A percentile compares a stretch with the other conserved stretches of the same genome.
These are phyloP conservation scores for Croton setiger DNA, from an alignment of 441 rosid species.

Conservation along the genomic window DNA sequence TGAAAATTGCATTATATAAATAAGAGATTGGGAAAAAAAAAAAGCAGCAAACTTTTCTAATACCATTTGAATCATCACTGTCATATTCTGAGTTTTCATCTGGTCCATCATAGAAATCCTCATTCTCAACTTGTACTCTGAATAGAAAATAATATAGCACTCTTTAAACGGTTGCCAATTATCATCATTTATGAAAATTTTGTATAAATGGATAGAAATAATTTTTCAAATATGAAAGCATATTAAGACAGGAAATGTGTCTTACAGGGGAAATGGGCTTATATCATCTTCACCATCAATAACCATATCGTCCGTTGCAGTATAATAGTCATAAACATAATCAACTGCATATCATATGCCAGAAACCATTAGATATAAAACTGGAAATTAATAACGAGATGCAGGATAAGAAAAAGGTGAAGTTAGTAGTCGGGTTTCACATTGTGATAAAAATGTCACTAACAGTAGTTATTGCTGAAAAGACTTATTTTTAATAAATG, in stretches of 20 bases:
- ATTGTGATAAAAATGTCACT: neutral
- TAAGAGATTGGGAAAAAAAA: too few species aligned
- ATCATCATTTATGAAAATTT: neutral
- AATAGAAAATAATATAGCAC: slow-evolving; percentile 20
- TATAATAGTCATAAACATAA: slow-evolving; percentile 74
- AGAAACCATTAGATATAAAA: slow-evolving; percentile 6
- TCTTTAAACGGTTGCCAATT: neutral
- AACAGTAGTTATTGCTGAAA: neutral
- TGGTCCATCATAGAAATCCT: slow-evolving; percentile 59
- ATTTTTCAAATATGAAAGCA: neutral
- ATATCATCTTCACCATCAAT: slow-evolving; percentile 30
- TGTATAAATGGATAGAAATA: neutral
- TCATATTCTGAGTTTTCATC: slow-evolving; percentile 61
- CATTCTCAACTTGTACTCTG: slow-evolving; percentile 79
- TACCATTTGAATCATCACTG: slow-evolving; percentile 90
- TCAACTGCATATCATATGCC: slow-evolving; percentile 30
- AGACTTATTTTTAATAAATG: too few species aligned
- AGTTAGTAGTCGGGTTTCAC: neutral
- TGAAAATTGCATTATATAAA: too few species aligned
- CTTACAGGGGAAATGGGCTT: slow-evolving; percentile 63
- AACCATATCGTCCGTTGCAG: slow-evolving; percentile 48
- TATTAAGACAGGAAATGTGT: neutral
- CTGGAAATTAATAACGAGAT: neutral
- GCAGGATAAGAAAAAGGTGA: neutral
- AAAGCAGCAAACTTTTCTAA: too few species aligned